Evolutionary conservation across 352 stramenopile genomes (phyloP).

Genomic region (Globisporangium spiculum): DNA sequence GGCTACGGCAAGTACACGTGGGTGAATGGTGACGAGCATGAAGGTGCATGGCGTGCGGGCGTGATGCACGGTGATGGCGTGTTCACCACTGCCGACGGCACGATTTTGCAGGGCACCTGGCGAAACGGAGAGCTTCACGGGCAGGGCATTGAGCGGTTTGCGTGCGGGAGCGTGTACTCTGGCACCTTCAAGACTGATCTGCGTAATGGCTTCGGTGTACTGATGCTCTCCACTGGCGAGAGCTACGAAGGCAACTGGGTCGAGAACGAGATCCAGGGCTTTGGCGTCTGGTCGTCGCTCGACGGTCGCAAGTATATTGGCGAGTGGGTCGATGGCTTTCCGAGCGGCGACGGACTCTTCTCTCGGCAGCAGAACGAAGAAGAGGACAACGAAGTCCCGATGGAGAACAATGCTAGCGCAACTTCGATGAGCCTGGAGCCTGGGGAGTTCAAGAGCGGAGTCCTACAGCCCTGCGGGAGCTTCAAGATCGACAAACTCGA

Average conservation of each 20-base stretch:
- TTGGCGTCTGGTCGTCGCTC: slow-evolving; percentile 55
- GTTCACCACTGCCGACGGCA: slow-evolving; percentile 33
- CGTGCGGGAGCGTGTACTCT: slow-evolving; percentile 55
- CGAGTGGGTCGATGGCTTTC: slow-evolving; percentile 49
- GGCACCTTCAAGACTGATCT: slow-evolving; percentile 45
- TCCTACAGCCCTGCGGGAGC: slow-evolving; percentile 39
- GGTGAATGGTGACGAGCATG: slow-evolving; percentile 63
- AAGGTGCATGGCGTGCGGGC: slow-evolving; percentile 53
- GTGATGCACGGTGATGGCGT: slow-evolving; percentile 69
- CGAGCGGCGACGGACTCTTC: slow-evolving; percentile 57
- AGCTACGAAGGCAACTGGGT: slow-evolving; percentile 70
- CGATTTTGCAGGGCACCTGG: slow-evolving; percentile 50
- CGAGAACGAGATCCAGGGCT: slow-evolving; percentile 46
- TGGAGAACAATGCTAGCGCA: slow-evolving; percentile 3
- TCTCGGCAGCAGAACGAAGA: slow-evolving; percentile 25
- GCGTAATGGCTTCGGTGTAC: slow-evolving; percentile 51
- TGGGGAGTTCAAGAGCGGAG: slow-evolving; percentile 45
- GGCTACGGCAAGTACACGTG: slow-evolving; percentile 72
- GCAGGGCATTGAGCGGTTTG: slow-evolving; percentile 45
- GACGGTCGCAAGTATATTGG: slow-evolving; percentile 51
- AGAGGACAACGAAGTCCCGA: slow-evolving; percentile 20
- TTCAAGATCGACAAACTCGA: slow-evolving; percentile 43
- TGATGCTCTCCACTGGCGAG: slow-evolving; percentile 57
- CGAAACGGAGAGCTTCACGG: slow-evolving; percentile 38
- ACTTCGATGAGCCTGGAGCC: slow-evolving; percentile 18